Evolutionary conservation across 805 yeast genomes (phyloP).

Genomic region (Suhomyces sp.): DNA sequence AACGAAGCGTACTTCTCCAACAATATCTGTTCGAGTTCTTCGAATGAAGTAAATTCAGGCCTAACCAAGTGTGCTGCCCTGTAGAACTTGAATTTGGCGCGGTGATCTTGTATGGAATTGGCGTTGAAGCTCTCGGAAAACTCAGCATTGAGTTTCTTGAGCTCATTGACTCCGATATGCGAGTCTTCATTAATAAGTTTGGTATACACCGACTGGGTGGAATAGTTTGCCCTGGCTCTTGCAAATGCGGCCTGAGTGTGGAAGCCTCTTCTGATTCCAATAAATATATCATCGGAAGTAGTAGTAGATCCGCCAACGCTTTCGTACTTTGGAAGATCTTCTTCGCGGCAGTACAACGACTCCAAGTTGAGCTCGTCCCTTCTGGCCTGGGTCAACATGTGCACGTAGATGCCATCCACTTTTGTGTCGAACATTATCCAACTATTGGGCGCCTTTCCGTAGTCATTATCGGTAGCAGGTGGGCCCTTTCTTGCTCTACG

Average conservation of each 20-base stretch:
- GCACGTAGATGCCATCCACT: slow-evolving; percentile 62
- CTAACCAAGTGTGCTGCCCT: slow-evolving; percentile 23
- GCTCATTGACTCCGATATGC: background rate
- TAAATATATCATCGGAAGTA: slow-evolving; percentile 22
- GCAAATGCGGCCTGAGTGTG: slow-evolving; percentile 35
- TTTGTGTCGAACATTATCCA: slow-evolving; percentile 82
- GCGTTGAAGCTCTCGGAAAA: background rate
- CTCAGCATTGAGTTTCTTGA: background rate
- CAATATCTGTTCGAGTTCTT: slow-evolving; percentile 20
- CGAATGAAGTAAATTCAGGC: slow-evolving; percentile 25
- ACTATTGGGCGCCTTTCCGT: slow-evolving; percentile 58
- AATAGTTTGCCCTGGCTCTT: background rate
- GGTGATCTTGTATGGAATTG: slow-evolving; percentile 14
- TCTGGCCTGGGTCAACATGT: slow-evolving; percentile 68
- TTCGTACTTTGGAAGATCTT: slow-evolving; percentile 30
- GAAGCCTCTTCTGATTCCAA: slow-evolving; percentile 18
- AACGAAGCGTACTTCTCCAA: slow-evolving; percentile 27
- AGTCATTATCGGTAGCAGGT: slow-evolving; percentile 52
- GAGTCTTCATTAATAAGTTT: background rate
- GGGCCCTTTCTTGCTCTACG: slow-evolving; percentile 54
- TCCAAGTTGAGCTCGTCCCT: slow-evolving; percentile 70
- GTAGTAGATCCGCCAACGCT: slow-evolving; percentile 11
- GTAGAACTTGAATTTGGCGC: slow-evolving; percentile 21
- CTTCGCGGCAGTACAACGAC: slow-evolving; percentile 54
- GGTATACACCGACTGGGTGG: slow-evolving; percentile 1